Conservation (phyloP, 2,329 filamentous ascomycete genomes). For the Didymellaceae sp. region DNA sequence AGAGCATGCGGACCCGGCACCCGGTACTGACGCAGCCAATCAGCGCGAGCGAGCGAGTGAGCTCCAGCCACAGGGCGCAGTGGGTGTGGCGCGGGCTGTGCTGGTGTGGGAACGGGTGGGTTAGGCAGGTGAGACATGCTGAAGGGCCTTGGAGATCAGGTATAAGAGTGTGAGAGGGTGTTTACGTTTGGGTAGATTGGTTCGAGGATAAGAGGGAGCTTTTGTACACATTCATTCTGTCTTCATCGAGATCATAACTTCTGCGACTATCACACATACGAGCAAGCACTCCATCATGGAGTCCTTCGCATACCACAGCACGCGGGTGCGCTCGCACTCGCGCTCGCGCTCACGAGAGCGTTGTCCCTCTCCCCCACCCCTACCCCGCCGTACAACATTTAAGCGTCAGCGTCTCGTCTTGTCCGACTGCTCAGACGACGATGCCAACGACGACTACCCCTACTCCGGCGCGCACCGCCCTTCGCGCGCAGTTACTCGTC, state of each 20-base stretch:
- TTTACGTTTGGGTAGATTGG: not conserved
- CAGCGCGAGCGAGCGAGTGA: not conserved
- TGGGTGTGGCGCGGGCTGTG: constrained; percentile 5
- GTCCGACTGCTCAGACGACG: constrained; percentile 33
- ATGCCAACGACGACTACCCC: constrained; percentile 44
- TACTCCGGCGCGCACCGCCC: constrained; percentile 26
- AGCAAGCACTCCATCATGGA: constrained; percentile 28
- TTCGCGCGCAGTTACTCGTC: constrained; percentile 31
- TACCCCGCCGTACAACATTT: constrained; percentile 32
- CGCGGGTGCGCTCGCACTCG: constrained; percentile 27
- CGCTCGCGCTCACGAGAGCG: constrained; percentile 31
- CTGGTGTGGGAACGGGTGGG: not conserved
- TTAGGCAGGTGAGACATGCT: constrained; percentile 21
- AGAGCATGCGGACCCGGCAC: constrained; percentile 3
- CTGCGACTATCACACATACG: not conserved
- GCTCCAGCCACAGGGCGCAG: constrained; percentile 12
- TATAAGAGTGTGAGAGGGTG: constrained; percentile 6
- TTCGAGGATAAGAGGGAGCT: not conserved
- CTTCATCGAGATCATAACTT: not conserved
- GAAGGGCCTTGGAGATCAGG: not conserved
- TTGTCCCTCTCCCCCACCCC: constrained; percentile 24
- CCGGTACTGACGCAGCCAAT: constrained; percentile 4
- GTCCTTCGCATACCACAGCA: constrained; percentile 30
- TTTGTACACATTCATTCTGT: not conserved
- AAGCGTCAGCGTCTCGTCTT: constrained; percentile 34